These are phyloP conservation scores for Xylaria grammica DNA, from an alignment of 495 filamentous ascomycete species.

Conservation along the genomic window DNA sequence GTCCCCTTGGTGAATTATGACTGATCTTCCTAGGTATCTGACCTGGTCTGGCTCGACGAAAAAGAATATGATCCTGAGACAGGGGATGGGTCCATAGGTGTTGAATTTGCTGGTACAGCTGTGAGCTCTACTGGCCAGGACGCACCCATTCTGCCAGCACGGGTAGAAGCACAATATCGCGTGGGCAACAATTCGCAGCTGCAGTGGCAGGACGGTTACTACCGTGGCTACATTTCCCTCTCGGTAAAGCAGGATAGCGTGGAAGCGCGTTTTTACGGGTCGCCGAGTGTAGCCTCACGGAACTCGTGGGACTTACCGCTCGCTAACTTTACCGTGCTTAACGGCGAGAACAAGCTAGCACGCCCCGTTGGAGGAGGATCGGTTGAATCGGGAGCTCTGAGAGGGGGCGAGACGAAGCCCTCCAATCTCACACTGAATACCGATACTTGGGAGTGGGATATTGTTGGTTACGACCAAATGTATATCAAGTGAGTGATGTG, in stretches of 20 bases:
- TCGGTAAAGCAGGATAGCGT: conserved; percentile 29
- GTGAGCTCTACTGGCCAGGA: conserved; percentile 61
- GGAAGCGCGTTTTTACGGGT: conserved; percentile 43
- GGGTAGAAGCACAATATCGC: conserved; percentile 46
- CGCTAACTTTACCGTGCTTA: conserved; percentile 66
- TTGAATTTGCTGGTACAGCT: conserved; percentile 70
- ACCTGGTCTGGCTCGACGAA: conserved; percentile 67
- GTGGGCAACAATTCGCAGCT: conserved; percentile 60
- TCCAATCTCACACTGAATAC: conserved; percentile 60
- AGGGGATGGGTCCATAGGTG: conserved; percentile 64
- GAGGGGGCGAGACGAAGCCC: conserved; percentile 49
- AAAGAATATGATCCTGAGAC: conserved; percentile 60
- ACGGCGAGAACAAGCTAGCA: conserved; percentile 58
- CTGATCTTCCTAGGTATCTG: conserved; percentile 45
- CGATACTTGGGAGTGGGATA: conserved; percentile 41
- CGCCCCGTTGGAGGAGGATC: conserved; percentile 56
- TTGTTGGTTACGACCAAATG: conserved; percentile 37
- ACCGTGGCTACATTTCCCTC: conserved; percentile 63
- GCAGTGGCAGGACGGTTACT: conserved; percentile 72
- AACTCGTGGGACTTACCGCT: conserved; percentile 61
- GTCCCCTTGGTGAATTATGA: background rate
- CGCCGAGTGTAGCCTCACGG: conserved; percentile 48
- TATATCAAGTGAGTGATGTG: conserved; percentile 32
- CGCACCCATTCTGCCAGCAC: conserved; percentile 47
- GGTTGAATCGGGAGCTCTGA: conserved; percentile 54